Conservation (phyloP, 345 rosid genomes). For the Microthlaspi erraticum region DNA sequence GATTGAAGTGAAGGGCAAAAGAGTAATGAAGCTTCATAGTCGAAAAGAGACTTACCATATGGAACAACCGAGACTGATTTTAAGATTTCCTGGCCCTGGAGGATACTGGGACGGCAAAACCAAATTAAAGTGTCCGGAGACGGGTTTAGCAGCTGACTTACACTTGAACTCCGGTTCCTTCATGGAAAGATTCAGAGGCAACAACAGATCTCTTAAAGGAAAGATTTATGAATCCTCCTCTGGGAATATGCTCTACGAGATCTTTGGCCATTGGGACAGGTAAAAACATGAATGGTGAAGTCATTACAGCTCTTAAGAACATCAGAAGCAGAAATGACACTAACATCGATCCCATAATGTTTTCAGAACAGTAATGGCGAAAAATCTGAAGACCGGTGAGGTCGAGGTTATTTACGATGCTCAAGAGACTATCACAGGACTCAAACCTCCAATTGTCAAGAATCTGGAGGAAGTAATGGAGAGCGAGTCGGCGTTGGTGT, state of each 20-base stretch:
- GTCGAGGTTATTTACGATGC: conserved; percentile 62
- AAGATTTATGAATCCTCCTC: conserved; percentile 59
- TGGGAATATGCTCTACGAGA: conserved; percentile 48
- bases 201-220: conserved; percentile 61
- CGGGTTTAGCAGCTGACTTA: conserved; percentile 69
- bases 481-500: conserved; percentile 66
- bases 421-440: conserved; percentile 53
- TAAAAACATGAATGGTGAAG: conserved; percentile 21
- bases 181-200: conserved; percentile 47
- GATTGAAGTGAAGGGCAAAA: conserved; percentile 66
- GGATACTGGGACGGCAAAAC: conserved; percentile 69
- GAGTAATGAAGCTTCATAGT: conserved; percentile 59
- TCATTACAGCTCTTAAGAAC: conserved; percentile 12
- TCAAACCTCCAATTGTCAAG: conserved; percentile 61
- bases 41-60: conserved; percentile 71
- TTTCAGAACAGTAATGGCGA: conserved; percentile 59
- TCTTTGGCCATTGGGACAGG: conserved; percentile 89
- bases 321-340: background rate
- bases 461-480: conserved; percentile 56
- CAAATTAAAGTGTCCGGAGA: conserved; percentile 60
- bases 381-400: conserved; percentile 56
- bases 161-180: conserved; percentile 54
- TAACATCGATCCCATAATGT: background rate
- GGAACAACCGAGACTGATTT: conserved; percentile 64
- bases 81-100: conserved; percentile 60